These are phyloP conservation scores for Alnus rubra DNA, from an alignment of 306 rosid genomes.

Conservation along the genomic window DNA sequence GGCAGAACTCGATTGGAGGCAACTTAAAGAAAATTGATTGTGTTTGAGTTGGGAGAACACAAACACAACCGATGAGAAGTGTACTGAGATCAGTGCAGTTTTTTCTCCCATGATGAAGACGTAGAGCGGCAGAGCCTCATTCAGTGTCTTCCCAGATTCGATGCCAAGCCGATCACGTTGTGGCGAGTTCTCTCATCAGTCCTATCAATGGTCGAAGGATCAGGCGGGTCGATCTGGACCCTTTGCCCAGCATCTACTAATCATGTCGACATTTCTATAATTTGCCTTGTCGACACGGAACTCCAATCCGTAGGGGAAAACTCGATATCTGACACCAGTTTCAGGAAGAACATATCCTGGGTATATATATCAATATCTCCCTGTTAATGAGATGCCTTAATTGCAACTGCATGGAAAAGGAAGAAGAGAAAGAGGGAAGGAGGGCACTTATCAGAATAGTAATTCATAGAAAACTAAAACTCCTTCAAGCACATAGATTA, in stretches of 20 bases:
- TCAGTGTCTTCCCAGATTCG: conserved; percentile 72
- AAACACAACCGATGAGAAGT: no score
- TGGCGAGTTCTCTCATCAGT: conserved; percentile 30
- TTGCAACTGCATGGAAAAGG: conserved; percentile 63
- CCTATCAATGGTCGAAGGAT: conserved; percentile 49
- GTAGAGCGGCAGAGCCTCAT: conserved; percentile 51
- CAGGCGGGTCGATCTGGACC: conserved; percentile 89
- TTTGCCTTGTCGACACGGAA: conserved; percentile 85
- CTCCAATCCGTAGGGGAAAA: conserved; percentile 89
- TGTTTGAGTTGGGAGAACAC: no score
- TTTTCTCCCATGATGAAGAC: conserved; percentile 61
- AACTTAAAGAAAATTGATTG: no score
- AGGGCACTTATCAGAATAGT: not conserved
- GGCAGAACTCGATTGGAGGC: no score
- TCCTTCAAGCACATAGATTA: not conserved
- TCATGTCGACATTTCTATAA: conserved; percentile 69
- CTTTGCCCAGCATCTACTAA: conserved; percentile 79
- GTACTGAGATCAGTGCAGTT: conserved; percentile 36
- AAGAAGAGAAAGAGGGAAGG: not conserved
- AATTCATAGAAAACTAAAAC: conserved; percentile 4
- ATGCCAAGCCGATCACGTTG: conserved; percentile 79
- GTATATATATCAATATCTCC: conserved; percentile 64
- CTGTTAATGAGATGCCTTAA: conserved; percentile 58
- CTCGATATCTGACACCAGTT: conserved; percentile 73
- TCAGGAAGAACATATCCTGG: conserved; percentile 77